Evolutionary conservation across 2,329 filamentous ascomycete species (phyloP), one percentile per base, ranked within the genome.

Genomic region (Orbilia quercus): DNA sequence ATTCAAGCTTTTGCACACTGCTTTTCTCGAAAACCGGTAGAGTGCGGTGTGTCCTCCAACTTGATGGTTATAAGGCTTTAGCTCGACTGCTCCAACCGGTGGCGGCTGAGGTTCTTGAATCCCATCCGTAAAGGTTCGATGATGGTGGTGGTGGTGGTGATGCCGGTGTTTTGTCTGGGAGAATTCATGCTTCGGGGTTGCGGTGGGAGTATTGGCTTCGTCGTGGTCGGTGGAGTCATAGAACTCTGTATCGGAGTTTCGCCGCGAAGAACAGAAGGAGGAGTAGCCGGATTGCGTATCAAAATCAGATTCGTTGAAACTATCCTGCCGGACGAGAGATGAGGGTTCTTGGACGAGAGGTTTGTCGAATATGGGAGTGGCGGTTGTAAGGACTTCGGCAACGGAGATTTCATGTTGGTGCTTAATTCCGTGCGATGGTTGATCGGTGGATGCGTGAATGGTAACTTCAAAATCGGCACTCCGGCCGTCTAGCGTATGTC

Each of bases 1-100:
- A 81, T 96, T 99, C 79, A 99, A 86, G 82, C 97, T 92, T 82
- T 99, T 99, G 84, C 95, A 99, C 9, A 99, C 93, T 64, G 95
- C 95, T 78, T 93, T 88, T 76, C 92, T 89, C 16, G 95, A 98
- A 80, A 99, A 98, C 44, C 94, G 90, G 86, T 96, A 99, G 36
- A 99, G 86, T 0, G 94, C 97, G 5, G 92, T 97, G 80, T 99
- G 95, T 0, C 95, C 95, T 69, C 95, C 95, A 63, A 99, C 95
- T 81, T 99, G 95, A 81, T 99, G 95, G 76, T 92, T 91, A 82
- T 97, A 99, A 1, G 95, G 95, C 78, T 97, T 96, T 72, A 99
- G 84, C 80, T 98, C 93, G 76, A 99, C 96, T 28, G 94, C 94
- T 75, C 94, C 91, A 25, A 96, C 84, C 1, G 93, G 81, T 80